phyloP scores from a whole-genome alignment of 768 basidiomycete genomes.

The Tephrocybe sp. region DNA sequence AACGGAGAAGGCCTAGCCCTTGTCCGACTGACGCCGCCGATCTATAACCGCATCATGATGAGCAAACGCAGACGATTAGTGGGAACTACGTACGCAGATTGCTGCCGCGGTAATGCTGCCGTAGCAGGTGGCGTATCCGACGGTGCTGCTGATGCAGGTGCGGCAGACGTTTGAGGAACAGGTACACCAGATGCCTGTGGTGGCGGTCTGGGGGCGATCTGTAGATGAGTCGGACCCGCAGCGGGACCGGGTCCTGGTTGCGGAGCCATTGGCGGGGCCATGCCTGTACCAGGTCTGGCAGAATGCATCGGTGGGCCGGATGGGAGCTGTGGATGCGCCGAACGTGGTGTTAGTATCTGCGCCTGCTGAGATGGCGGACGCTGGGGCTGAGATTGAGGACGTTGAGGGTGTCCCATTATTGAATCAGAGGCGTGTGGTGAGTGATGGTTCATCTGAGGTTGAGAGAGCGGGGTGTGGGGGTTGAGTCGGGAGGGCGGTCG shows the following conservation, averaged over 20 bases:
- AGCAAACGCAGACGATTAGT: conserved; percentile 9
- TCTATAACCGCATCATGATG: conserved; percentile 4
- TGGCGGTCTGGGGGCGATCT: conserved; percentile 27
- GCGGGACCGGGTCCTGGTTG: conserved; percentile 11
- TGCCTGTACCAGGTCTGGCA: conserved; percentile 10
- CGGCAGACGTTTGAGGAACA: conserved; percentile 18
- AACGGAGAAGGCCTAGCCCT: conserved; percentile 62
- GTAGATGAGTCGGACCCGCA: conserved; percentile 17
- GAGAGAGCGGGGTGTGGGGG: conserved; percentile 30
- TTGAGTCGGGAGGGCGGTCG: conserved; percentile 43
- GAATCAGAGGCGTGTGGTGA: conserved; percentile 44
- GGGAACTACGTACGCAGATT: conserved; percentile 11
- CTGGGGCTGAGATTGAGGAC: conserved; percentile 56
- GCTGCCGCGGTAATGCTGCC: conserved; percentile 13
- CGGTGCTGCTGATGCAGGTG: conserved; percentile 17
- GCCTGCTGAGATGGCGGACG: conserved; percentile 15
- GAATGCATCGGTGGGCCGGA: conserved; percentile 8
- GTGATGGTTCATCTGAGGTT: conserved; percentile 30
- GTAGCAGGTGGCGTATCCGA: conserved; percentile 19
- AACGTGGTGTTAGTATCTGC: conserved; percentile 17
- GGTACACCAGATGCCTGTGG: conserved; percentile 21
- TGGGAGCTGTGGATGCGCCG: conserved; percentile 17
- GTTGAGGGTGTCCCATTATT: conserved; percentile 41
- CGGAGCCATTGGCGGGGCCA: conserved; percentile 12
- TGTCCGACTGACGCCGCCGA: conserved; percentile 35